Percentiles rank a stretch among this genome's conserved stretches.
Evolutionary conservation across 2,329 filamentous ascomycete genomes (phyloP).

Genomic region (Fusarium sp.): DNA sequence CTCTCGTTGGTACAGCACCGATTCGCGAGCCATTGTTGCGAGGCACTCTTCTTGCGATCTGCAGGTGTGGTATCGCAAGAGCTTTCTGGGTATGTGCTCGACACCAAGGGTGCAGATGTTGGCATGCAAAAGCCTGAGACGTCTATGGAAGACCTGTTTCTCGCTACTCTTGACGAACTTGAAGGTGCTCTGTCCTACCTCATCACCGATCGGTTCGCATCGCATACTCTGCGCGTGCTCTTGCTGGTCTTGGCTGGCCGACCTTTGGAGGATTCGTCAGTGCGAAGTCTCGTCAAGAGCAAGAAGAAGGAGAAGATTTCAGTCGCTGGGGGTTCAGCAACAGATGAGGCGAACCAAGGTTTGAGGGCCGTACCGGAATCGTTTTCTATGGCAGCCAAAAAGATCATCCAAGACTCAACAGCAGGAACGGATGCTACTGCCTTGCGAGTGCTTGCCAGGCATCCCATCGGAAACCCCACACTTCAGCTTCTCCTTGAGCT

Average conservation of each 20-base stretch:
- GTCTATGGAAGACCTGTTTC: conserved; percentile 86
- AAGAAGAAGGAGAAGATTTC: conserved; percentile 90
- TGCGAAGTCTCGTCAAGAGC: conserved; percentile 84
- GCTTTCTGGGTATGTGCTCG: conserved; percentile 63
- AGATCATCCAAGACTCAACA: conserved; percentile 83
- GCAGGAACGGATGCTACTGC: conserved; percentile 81
- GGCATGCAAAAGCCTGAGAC: conserved; percentile 63
- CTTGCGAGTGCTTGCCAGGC: conserved; percentile 84
- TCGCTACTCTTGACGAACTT: conserved; percentile 87
- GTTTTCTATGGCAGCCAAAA: conserved; percentile 81
- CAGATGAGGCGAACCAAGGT: conserved; percentile 59
- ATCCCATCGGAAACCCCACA: conserved; percentile 91
- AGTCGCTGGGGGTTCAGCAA: conserved; percentile 66
- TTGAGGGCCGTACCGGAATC: conserved; percentile 78
- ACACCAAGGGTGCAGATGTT: conserved; percentile 57
- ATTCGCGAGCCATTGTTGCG: conserved; percentile 97
- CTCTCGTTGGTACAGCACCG: conserved; percentile 91
- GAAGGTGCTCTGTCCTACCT: conserved; percentile 85
- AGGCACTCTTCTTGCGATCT: conserved; percentile 88
- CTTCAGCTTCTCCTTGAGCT: conserved; percentile 91
- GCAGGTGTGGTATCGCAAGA: conserved; percentile 84
- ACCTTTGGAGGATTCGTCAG: conserved; percentile 77
- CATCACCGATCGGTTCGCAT: conserved; percentile 89
- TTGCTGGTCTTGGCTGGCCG: conserved; percentile 87
- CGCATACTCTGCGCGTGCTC: conserved; percentile 88